These are phyloP conservation scores for Citrus cavaleriei DNA, from an alignment of 345 rosid species.

Conservation along the genomic window DNA sequence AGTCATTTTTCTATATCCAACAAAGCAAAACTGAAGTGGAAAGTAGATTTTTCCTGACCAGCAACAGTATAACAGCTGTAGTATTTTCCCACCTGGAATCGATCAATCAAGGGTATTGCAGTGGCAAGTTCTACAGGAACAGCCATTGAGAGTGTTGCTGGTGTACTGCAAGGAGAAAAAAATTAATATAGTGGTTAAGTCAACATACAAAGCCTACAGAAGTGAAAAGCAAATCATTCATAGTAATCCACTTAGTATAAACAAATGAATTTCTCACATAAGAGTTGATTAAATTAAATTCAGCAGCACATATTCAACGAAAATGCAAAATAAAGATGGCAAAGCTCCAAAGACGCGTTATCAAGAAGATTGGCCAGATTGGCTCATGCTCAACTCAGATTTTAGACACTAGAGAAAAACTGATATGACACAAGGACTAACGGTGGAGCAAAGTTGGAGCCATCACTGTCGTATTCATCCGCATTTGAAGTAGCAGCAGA, in stretches of 20 bases:
- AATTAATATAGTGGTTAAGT: not conserved
- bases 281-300: not conserved
- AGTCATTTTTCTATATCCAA: not conserved
- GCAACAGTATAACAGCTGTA: not conserved
- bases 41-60: not conserved
- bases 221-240: not conserved
- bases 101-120: conserved; percentile 88
- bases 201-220: not conserved
- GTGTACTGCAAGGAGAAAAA: conserved; percentile 40
- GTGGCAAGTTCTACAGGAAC: conserved; percentile 90
- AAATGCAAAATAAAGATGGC: not conserved
- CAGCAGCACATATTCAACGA: not conserved
- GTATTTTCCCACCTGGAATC: conserved; percentile 61
- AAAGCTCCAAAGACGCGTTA: not conserved
- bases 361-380: not conserved
- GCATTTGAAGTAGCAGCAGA: conserved; percentile 48
- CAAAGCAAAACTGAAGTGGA: not conserved
- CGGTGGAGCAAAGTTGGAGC: conserved; percentile 60
- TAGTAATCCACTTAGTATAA: not conserved
- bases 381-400: too few species aligned
- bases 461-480: conserved; percentile 73
- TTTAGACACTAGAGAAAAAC: not conserved
- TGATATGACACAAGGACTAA: conserved; percentile 21
- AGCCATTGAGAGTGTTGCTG: conserved; percentile 46
- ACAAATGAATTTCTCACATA: not conserved